Conservation (phyloP, 306 rosid genomes). For the Rosa multiflora region DNA sequence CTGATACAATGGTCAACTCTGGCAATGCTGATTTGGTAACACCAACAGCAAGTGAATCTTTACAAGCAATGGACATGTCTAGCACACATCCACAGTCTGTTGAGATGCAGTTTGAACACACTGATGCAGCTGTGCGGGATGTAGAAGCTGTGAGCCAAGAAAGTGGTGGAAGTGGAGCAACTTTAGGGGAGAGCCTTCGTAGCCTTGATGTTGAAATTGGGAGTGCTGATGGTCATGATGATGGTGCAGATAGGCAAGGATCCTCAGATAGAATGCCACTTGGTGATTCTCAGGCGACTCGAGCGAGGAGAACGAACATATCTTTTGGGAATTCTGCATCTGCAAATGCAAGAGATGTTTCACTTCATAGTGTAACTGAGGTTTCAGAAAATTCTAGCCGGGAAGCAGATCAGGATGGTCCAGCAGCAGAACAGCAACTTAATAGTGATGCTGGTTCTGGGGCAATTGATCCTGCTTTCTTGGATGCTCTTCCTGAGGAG, state of each 20-base stretch:
- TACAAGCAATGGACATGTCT: conserved; percentile 46
- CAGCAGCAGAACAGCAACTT: conserved; percentile 64
- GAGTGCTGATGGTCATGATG: conserved; percentile 97
- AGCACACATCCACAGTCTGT: conserved; percentile 53
- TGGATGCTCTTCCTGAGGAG: conserved; percentile 98
- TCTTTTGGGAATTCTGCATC: conserved; percentile 60
- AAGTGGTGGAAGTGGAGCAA: conserved; percentile 98
- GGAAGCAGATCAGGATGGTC: conserved; percentile 82
- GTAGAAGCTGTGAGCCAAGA: conserved; percentile 98
- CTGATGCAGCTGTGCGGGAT: conserved; percentile 71
- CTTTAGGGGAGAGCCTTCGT: conserved; percentile 94
- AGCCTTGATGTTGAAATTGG: conserved; percentile 99
- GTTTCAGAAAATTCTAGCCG: conserved; percentile 92
- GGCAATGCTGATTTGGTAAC: conserved; percentile 45
- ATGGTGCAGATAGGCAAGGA: conserved; percentile 86
- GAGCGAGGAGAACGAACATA: conserved; percentile 65
- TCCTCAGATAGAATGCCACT: conserved; percentile 61
- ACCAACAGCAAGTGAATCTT: conserved; percentile 48
- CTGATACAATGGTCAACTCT: conserved; percentile 34
- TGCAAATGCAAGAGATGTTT: conserved; percentile 71
- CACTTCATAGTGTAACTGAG: conserved; percentile 89
- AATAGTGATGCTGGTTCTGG: conserved; percentile 77
- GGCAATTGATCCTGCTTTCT: conserved; percentile 93
- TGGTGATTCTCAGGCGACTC: conserved; percentile 76
- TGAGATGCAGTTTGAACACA: conserved; percentile 90